A percentile compares a stretch with the other conserved stretches of the same genome.
These are phyloP conservation scores for Termitomyces sp. DNA, from an alignment of 1,284 basidiomycete species.

Conservation along the genomic window DNA sequence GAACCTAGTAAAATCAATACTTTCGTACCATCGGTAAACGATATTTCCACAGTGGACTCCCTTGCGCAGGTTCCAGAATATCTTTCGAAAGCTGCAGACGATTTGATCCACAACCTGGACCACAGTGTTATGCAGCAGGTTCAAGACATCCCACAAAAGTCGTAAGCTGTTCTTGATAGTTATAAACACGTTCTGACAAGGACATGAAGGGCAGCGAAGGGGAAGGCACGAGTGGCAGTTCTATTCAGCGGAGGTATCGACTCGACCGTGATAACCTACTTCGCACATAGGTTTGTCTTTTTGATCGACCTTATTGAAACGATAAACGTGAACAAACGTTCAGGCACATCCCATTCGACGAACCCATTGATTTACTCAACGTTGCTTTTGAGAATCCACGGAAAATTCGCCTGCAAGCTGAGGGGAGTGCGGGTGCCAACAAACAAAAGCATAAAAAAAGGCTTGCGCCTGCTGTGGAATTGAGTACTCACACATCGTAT, in stretches of 20 bases:
- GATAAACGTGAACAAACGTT: neutral
- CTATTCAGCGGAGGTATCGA: slow-evolving; percentile 98
- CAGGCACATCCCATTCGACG: slow-evolving; percentile 65
- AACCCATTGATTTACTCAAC: slow-evolving; percentile 92
- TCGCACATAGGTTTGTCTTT: slow-evolving; percentile 62
- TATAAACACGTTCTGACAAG: neutral
- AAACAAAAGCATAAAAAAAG: slow-evolving; percentile 38
- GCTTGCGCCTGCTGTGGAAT: slow-evolving; percentile 12
- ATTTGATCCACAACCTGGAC: slow-evolving; percentile 50
- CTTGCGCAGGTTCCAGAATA: slow-evolving; percentile 43
- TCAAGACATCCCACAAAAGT: slow-evolving; percentile 45
- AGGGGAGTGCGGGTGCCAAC: slow-evolving; percentile 42
- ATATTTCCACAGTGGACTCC: slow-evolving; percentile 32
- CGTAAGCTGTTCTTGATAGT: slow-evolving; percentile 27
- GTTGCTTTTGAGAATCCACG: slow-evolving; percentile 95
- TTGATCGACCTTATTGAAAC: neutral
- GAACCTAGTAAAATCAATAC: slow-evolving; percentile 42
- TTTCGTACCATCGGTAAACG: slow-evolving; percentile 37
- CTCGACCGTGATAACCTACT: slow-evolving; percentile 77
- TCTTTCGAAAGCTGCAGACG: slow-evolving; percentile 43
- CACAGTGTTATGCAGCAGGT: slow-evolving; percentile 59
- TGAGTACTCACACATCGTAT: slow-evolving; percentile 35
- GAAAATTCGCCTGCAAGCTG: slow-evolving; percentile 46
- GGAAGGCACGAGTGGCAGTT: slow-evolving; percentile 68
- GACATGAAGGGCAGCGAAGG: slow-evolving; percentile 16